Evolutionary conservation across 345 rosid species (phyloP), one percentile per base, ranked within the genome.

Genomic region (Durio zibethinus): DNA sequence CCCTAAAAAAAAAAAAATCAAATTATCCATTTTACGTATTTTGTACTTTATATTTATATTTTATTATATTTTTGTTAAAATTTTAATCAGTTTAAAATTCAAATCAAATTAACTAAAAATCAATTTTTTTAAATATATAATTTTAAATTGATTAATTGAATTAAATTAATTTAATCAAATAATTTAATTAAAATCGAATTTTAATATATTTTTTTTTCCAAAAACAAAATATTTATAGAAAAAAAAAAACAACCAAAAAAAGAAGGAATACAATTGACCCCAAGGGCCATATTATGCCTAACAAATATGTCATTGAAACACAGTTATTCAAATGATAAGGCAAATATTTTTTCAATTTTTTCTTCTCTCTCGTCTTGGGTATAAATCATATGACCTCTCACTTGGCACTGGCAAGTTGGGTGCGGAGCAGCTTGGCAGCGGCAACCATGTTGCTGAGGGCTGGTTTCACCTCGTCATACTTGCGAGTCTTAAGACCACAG

Each of bases 401-500:
- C 90, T 94, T 89, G 84, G 96, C 85, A 67, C 94, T 91, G 60
- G 89, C 83, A 40, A 94, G 98, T 84, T 92, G 82, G 77, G 93
- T 84, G 76, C 97, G 97, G 87, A 92, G 93, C 68, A 85, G 86
- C 90, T 94, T 92, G 71, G 96, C 94, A 0, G 98, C 97, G 2
- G 88, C 91, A 79, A 92, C 97, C 98, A 93, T 90, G 92, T 87
- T 87, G 72, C 78, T 77, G 71, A 94, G 92, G 38, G 98, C 97
- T 6, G 97, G 97, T 81, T 90, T 94, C 63, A 94, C 98, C 84
- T 94, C 98, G 0, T 86, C 12, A 82, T 94, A 92, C 86, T 92
- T 94, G 73, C 97, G 92, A 63, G 97, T 94, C 90, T 92, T 94
- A 77, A 94, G 88, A 43, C 98, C 97, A 70, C 97, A 94, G 87